Evolutionary conservation across 2,329 filamentous ascomycete genomes (phyloP).

Genomic region (Furcasterigmium sp.): DNA sequence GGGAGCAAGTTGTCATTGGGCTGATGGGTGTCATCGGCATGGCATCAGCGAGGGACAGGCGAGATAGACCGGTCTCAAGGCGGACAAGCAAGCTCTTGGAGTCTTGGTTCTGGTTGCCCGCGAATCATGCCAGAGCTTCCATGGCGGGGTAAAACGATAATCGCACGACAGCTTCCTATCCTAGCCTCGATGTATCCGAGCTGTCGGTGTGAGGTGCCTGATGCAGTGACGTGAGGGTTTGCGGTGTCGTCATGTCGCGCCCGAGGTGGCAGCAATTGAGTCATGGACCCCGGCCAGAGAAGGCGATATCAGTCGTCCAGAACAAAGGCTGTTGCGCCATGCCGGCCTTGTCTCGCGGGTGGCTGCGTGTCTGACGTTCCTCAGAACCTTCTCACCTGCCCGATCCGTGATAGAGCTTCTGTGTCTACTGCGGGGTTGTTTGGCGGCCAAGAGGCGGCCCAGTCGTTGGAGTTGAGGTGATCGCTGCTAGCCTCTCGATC

Average conservation of each 20-base stretch:
- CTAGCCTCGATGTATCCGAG: background rate
- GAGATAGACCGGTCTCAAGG: background rate
- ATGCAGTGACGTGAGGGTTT: background rate
- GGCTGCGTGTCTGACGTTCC: background rate
- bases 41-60: background rate
- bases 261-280: background rate
- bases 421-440: background rate
- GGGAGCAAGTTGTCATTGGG: background rate
- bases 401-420: conserved; percentile 3
- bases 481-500: too few relatives aligned
- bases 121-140: background rate
- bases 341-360: background rate
- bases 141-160: background rate
- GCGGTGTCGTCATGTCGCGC: conserved; percentile 3
- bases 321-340: background rate
- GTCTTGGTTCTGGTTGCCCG: background rate
- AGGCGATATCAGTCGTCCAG: background rate
- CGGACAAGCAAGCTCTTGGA: background rate
- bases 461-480: too few relatives aligned
- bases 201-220: background rate
- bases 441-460: too few relatives aligned
- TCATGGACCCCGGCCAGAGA: background rate
- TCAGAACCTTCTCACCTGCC: conserved; percentile 1
- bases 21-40: background rate
- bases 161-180: background rate